Evolutionary conservation across 495 filamentous ascomycete genomes (phyloP), one percentile per base, ranked within the genome.

Genomic region (Jackrogersella minutella): DNA sequence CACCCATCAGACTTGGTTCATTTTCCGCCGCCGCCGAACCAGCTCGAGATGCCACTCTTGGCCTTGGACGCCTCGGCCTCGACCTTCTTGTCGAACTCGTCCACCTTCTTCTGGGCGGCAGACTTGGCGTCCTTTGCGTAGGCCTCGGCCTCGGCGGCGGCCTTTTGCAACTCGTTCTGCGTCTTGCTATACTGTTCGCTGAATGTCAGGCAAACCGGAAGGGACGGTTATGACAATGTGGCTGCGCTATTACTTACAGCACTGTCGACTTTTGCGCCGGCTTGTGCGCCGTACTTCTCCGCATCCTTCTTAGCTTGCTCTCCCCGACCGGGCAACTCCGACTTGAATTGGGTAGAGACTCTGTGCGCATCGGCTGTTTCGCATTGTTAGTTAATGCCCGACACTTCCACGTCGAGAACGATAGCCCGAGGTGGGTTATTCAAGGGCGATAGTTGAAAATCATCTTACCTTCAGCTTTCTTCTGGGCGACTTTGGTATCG

Each of bases 11-110:
- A n/a, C n/a, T 10, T 24, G 5, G 11, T 3, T 73, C 66, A 81
- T 72, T 86, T 90, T 74, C 88, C 85, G 74, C 85, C 86, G 31
- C 91, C 88, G 64, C 49, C 59, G 13, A 96, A 93, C 93, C 92
- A 97, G 53, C 88, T 86, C 24, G 87, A 88, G 59, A 95, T 76
- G 16, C 85, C 85, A 52, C 87, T 84, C 86, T 96, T 96, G 8
- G 91, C 89, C 75, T 94, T 90, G 5, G 86, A 75, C 10, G 93
- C 86, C 68, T 87, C 87, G 67, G 88, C 81, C 80, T 93, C 91
- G 21, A 96, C 84, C 70, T 87, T 92, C 60, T 85, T 84, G 74
- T 95, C 92, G 53, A 86, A 79, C 63, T 86, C 80, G 65, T 93
- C 88, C 34, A 96, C 80, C 75, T 90, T 92, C 71, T 88, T 87